A percentile compares a stretch with the other conserved stretches of the same genome.
Evolutionary conservation across 2,329 filamentous ascomycete genomes (phyloP).

Genomic region (Parastagonospora nodorum): DNA sequence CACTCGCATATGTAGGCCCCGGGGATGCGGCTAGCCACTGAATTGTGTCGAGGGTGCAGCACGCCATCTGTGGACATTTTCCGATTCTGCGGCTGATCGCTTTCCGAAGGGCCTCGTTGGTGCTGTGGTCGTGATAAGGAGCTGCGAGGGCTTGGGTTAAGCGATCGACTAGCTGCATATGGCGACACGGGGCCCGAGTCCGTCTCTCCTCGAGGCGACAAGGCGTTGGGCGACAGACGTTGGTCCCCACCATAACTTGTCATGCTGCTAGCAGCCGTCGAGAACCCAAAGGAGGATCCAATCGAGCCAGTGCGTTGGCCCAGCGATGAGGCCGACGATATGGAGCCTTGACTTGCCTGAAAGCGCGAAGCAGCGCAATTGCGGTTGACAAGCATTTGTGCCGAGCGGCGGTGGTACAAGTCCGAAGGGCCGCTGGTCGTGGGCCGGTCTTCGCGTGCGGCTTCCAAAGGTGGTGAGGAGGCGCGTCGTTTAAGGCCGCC

Average conservation of each 20-base stretch:
- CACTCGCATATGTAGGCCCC: slow-evolving; percentile 82
- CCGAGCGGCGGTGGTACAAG: slow-evolving; percentile 59
- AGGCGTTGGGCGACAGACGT: slow-evolving; percentile 63
- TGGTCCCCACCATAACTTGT: slow-evolving; percentile 68
- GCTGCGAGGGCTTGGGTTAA: slow-evolving; percentile 50
- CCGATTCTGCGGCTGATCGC: slow-evolving; percentile 45
- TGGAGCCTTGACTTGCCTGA: slow-evolving; percentile 62
- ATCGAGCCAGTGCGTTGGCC: slow-evolving; percentile 66
- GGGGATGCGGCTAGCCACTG: slow-evolving; percentile 56
- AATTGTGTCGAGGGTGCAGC: slow-evolving; percentile 55
- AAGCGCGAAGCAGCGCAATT: slow-evolving; percentile 61
- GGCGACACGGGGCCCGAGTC: slow-evolving; percentile 60
- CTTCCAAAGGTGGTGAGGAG: slow-evolving; percentile 66
- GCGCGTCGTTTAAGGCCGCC: slow-evolving; percentile 68
- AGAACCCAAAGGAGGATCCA: slow-evolving; percentile 64
- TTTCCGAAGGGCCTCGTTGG: slow-evolving; percentile 50
- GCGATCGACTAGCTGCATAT: slow-evolving; percentile 56
- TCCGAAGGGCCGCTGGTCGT: slow-evolving; percentile 52
- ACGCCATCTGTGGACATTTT: slow-evolving; percentile 56
- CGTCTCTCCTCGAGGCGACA: slow-evolving; percentile 63
- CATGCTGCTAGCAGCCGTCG: slow-evolving; percentile 64
- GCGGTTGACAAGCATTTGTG: slow-evolving; percentile 60
- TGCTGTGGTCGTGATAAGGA: slow-evolving; percentile 47
- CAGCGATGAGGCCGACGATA: slow-evolving; percentile 66
- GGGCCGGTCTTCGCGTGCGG: slow-evolving; percentile 52